Evolutionary conservation across 1,284 basidiomycete genomes (phyloP).

Genomic region (Cutaneotrichosporon sp.): DNA sequence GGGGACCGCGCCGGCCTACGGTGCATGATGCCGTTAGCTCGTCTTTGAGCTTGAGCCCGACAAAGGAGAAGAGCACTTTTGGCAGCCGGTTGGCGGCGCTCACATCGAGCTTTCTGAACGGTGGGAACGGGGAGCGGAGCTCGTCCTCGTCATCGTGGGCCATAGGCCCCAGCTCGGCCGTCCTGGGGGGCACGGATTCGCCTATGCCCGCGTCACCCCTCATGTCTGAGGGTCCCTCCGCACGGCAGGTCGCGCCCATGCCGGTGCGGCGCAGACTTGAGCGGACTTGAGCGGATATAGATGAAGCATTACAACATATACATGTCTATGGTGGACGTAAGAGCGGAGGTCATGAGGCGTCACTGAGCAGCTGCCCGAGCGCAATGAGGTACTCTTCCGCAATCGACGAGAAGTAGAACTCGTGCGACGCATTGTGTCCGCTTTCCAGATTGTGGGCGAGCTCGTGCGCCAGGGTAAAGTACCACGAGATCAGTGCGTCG

Average conservation of each 20-base stretch:
- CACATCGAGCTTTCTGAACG: background rate
- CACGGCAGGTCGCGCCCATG: conserved; percentile 1
- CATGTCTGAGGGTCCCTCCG: background rate
- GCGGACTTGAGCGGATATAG: conserved; percentile 1
- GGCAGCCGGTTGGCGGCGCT: background rate
- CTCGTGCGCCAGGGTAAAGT: conserved; percentile 80
- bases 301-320: background rate
- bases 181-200: background rate
- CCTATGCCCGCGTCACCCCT: background rate
- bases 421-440: conserved; percentile 62
- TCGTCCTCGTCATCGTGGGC: background rate
- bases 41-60: background rate
- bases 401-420: conserved; percentile 90
- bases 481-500: conserved; percentile 75
- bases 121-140: background rate
- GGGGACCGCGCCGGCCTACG: background rate
- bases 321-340: background rate
- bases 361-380: conserved; percentile 9
- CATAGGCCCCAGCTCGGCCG: background rate
- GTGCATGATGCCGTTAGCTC: background rate
- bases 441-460: conserved; percentile 48
- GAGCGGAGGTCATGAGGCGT: background rate
- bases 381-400: conserved; percentile 62
- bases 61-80: background rate
- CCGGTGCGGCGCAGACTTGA: background rate